Conservation (phyloP, 257 asterid genomes). For the Orobanche coerulescens region DNA sequence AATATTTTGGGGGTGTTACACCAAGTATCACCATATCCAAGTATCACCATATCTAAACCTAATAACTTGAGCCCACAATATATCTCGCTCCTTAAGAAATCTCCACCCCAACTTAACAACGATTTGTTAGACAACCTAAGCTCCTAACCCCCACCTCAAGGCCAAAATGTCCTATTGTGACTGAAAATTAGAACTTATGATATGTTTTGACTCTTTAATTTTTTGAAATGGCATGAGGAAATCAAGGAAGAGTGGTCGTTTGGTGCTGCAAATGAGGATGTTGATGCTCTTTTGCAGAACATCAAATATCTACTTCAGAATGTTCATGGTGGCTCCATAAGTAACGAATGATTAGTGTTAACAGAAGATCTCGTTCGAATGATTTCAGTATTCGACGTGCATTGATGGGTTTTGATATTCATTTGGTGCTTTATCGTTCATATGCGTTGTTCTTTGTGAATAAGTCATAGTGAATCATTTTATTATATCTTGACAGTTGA, state of each 20-base stretch:
- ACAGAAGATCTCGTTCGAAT: slow-evolving; percentile 8
- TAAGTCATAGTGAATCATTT: too few species aligned
- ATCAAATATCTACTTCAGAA: slow-evolving; percentile 59
- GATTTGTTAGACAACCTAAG: slow-evolving; percentile 73
- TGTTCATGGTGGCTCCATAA: slow-evolving; percentile 38
- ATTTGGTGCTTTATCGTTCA: too few species aligned
- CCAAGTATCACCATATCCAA: too few species aligned
- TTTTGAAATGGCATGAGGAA: slow-evolving; percentile 81
- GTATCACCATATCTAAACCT: too few species aligned
- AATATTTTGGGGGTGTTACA: too few species aligned
- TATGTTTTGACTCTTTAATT: slow-evolving; percentile 21
- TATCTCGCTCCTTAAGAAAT: too few species aligned
- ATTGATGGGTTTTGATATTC: too few species aligned
- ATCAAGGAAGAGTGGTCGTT: slow-evolving; percentile 69
- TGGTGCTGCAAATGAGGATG: slow-evolving; percentile 73
- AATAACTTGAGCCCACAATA: too few species aligned
- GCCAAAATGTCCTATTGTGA: not conserved
- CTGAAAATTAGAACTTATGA: slow-evolving; percentile 11
- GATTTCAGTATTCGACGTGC: slow-evolving; percentile 3
- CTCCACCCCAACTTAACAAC: slow-evolving; percentile 49
- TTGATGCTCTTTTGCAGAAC: slow-evolving; percentile 47
- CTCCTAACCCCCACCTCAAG: slow-evolving; percentile 44
- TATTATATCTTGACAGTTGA: too few species aligned
- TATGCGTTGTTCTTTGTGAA: too few species aligned
- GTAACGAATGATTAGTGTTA: not conserved